phyloP scores from a whole-genome alignment of 1,284 basidiomycete species.

The Boletus mariae region DNA sequence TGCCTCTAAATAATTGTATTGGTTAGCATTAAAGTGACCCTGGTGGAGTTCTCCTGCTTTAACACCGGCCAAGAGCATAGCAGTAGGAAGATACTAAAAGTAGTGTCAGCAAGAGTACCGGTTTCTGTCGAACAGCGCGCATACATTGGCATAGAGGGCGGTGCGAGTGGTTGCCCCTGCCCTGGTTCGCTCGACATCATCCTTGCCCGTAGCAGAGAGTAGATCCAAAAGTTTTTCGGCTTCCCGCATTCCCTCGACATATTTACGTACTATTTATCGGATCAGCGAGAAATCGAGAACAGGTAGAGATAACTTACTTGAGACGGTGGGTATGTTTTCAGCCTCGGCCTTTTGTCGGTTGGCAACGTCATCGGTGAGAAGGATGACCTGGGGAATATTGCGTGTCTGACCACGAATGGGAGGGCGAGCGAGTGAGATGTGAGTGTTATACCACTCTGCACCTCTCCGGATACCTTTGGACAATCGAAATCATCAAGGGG shows the following conservation, averaged over 20 bases:
- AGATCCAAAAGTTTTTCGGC: constrained; percentile 73
- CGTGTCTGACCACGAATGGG: constrained; percentile 47
- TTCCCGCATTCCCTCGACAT: constrained; percentile 72
- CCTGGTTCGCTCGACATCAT: constrained; percentile 58
- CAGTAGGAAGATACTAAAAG: constrained; percentile 76
- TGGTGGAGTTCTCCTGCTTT: constrained; percentile 84
- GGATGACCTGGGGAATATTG: constrained; percentile 61
- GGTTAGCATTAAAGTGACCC: constrained; percentile 94
- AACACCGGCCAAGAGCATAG: constrained; percentile 77
- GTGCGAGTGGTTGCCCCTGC: constrained; percentile 51
- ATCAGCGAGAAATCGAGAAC: not conserved
- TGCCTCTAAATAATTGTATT: constrained; percentile 94
- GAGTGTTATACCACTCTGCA: constrained; percentile 79
- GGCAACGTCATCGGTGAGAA: constrained; percentile 87
- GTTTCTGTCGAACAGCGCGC: constrained; percentile 10
- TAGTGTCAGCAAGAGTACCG: not conserved
- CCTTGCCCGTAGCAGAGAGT: constrained; percentile 63
- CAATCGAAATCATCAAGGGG: not conserved
- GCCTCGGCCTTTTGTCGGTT: constrained; percentile 76
- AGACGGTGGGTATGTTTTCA: constrained; percentile 64
- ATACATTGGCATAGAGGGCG: constrained; percentile 76
- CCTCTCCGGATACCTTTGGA: constrained; percentile 77
- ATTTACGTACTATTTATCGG: constrained; percentile 59
- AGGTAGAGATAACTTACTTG: constrained; percentile 42
- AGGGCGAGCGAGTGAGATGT: constrained; percentile 56